Evolutionary conservation across 805 yeast genomes (phyloP).

Genomic region (Saccharomycopsis lassenensis): DNA sequence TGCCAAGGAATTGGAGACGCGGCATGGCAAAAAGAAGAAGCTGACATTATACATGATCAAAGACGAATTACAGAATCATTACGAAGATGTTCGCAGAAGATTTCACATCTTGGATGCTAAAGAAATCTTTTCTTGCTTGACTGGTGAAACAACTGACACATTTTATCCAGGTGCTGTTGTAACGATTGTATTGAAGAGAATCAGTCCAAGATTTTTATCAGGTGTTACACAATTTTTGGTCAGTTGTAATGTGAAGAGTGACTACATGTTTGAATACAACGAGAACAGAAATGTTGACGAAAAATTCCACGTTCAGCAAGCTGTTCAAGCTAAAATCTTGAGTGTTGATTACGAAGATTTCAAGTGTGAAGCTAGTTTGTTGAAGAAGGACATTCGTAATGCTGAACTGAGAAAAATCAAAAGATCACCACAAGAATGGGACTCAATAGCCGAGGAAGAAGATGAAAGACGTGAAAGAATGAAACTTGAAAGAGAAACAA

Average conservation of each 20-base stretch:
- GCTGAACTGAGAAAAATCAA: slow-evolving; percentile 29
- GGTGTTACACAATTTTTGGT: slow-evolving; percentile 50
- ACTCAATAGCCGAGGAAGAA: slow-evolving; percentile 58
- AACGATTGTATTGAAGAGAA: slow-evolving; percentile 63
- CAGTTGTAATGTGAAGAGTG: slow-evolving; percentile 45
- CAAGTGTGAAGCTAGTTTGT: slow-evolving; percentile 61
- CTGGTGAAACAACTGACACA: slow-evolving; percentile 71
- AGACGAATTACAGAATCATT: slow-evolving; percentile 79
- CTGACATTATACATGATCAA: slow-evolving; percentile 76
- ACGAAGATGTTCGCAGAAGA: slow-evolving; percentile 71
- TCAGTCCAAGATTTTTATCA: slow-evolving; percentile 32
- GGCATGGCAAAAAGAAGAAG: slow-evolving; percentile 62
- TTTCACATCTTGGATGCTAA: slow-evolving; percentile 52
- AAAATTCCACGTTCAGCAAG: slow-evolving; percentile 54
- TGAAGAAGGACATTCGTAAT: slow-evolving; percentile 50
- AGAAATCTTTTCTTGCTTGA: slow-evolving; percentile 79
- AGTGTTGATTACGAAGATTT: slow-evolving; percentile 65
- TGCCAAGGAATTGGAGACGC: slow-evolving; percentile 74
- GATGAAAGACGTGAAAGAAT: slow-evolving; percentile 50
- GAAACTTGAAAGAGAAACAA: slow-evolving; percentile 53
- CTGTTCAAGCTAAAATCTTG: slow-evolving; percentile 72
- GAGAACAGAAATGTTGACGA: slow-evolving; percentile 36
- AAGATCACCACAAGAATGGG: slow-evolving; percentile 67
- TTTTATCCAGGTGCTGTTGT: slow-evolving; percentile 60
- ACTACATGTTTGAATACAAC: slow-evolving; percentile 34